A percentile compares a stretch with the other conserved stretches of the same genome.
Conservation (phyloP, 1,284 basidiomycete genomes). For the Leccinum glutinopallens region DNA sequence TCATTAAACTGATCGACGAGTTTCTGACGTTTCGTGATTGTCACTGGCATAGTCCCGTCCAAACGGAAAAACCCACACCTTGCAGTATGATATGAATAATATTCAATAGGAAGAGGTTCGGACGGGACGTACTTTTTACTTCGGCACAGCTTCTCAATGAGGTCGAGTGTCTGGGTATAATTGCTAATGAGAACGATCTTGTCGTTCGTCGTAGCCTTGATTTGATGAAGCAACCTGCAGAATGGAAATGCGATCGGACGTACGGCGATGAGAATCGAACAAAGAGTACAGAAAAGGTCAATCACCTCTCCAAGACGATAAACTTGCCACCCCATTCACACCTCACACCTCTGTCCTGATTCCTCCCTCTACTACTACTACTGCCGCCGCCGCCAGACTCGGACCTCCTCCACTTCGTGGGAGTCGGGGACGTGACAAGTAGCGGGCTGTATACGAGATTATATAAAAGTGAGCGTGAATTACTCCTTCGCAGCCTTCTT, state of each 20-base stretch:
- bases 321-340: constrained; percentile 92
- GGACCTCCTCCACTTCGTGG: no score
- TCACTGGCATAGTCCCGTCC: constrained; percentile 82
- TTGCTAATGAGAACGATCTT: constrained; percentile 99
- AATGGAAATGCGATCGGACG: constrained; percentile 1
- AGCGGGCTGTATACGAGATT: no score
- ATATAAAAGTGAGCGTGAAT: no score
- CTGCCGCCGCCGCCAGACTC: constrained; percentile 15
- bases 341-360: constrained; percentile 54
- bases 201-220: constrained; percentile 83
- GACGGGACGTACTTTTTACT: constrained; percentile 67
- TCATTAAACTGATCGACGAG: constrained; percentile 98
- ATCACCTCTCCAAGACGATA: constrained; percentile 87
- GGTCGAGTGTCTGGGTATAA: constrained; percentile 68
- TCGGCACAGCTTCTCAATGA: constrained; percentile 88
- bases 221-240: constrained; percentile 81
- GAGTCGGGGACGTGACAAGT: no score
- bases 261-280: not conserved
- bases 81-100: constrained; percentile 7
- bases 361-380: constrained; percentile 45
- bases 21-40: constrained; percentile 93
- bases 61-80: constrained; percentile 91
- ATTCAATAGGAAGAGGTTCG: not conserved
- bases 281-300: not conserved
- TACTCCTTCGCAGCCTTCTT: no score